Evolutionary conservation across 305 asterid species (phyloP), one percentile per base, ranked within the genome.

Genomic region (Stenogyne calaminthoides): DNA sequence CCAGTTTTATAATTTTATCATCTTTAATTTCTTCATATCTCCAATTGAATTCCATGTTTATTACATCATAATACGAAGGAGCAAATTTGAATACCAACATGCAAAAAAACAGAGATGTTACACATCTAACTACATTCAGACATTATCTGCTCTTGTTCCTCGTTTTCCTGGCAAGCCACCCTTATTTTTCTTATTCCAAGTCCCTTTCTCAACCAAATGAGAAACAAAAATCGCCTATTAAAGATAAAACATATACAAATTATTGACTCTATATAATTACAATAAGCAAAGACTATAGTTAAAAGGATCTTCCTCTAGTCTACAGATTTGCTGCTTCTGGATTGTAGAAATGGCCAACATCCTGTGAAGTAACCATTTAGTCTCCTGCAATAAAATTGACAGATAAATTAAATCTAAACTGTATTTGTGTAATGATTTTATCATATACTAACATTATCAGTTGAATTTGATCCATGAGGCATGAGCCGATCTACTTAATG

Each of bases 331-430:
- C 73, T 73, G 75, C 69, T 79, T 72, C 79, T 77, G 47, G 84
- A 77, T 52, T 40, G 76, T 56, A 79, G 70, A 65, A 84, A 77
- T 3, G 90, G 74, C 82, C 83, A 85, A 66, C 88, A 87, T 36
- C 82, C 81, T 14, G 46, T 57, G 4, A 76, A 54, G 32, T 77
- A 61, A 10, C 84, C 83, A 3, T 63, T 72, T 66, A 39, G 76
- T 70, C 77, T 82, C 88, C 97, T 88, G 91, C 88, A 87, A 42
- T 56, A 52, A 77, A 61, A 42, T 16, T 1, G 12, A 55, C 14
- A 27, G 0, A 2, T 46, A 12, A 69, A n/a, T n/a, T 69, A 5
- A 58, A 51, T 14, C 15, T 32, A 32, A 32, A 5, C 36, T 32
- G 7, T 12, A 27, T 59, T 27, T 12, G 40, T 29, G 15, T 12